Conservation (phyloP, 169 alveolate species). For the Plasmodium gallinaceum region DNA sequence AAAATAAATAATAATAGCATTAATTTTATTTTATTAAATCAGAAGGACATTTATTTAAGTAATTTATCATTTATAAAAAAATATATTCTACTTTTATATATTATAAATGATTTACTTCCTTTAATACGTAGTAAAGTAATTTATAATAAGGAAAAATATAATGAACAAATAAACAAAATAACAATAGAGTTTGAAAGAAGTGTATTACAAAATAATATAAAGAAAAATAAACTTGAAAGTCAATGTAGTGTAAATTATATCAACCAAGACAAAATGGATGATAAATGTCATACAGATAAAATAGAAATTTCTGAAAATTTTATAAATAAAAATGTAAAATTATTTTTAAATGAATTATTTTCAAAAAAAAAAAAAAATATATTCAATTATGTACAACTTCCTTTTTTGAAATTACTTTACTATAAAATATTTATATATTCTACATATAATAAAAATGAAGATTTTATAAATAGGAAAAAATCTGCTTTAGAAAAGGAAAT, state of each 20-base stretch:
- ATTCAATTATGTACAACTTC: constrained; percentile 1
- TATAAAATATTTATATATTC: constrained; percentile 16
- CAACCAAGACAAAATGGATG: not conserved
- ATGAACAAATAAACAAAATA: constrained; percentile 2
- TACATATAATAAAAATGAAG: constrained; percentile 5
- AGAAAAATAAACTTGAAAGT: not conserved
- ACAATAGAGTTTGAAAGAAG: not conserved
- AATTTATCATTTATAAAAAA: constrained; percentile 39
- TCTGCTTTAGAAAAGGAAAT: constrained; percentile 61
- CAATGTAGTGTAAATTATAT: not conserved
- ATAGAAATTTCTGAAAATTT: not conserved
- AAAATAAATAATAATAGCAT: not conserved
- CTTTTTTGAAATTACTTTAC: constrained; percentile 39
- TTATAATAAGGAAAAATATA: constrained; percentile 1
- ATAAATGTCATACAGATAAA: not conserved
- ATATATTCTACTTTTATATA: constrained; percentile 18
- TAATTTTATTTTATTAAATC: constrained; percentile 6
- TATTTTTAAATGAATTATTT: not conserved
- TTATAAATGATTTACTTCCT: constrained; percentile 37
- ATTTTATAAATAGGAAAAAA: constrained; percentile 21
- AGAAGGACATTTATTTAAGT: constrained; percentile 5
- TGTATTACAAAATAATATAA: not conserved
- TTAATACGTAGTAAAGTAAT: not conserved
- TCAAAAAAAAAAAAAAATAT: constrained; percentile 39
- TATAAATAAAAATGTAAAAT: constrained; percentile 2